Base-by-base conservation (phyloP, 768 basidiomycete species). In the Boletus barrowsii region DNA sequence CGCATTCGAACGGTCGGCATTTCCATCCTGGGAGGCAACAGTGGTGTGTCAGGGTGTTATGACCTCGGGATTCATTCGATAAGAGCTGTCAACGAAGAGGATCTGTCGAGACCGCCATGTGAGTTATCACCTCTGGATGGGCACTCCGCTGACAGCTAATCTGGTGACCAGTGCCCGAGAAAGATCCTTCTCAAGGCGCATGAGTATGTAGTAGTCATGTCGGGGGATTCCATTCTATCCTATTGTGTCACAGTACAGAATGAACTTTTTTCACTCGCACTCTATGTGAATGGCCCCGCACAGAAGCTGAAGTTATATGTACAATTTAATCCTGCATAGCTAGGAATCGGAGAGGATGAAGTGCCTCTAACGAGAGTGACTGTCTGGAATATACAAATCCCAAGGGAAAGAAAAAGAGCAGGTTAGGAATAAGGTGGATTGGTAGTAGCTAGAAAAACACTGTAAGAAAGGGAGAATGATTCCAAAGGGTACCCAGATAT, bases 11-110 rank as follows among this genome's bases (percentile, higher is more conserved):
- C 89, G 6, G 77, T 98, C 17, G 94, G 94, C 1, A 87, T 98
- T 35, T 91, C 91, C 2, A 72, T 98, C 15, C 75, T 98, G 5
- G 95, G 93, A 13, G 90, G 91, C 3, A 91, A 90, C 51, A 84
- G 88, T 51, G 82, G 84, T 14, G 75, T 83, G 10, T 76, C 83
- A 40, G 93, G 93, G 3, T 73, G 75, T 26, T 96, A 88, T 62
- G 93, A 95, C 60, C 79, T 96, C 0, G 89, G 88, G 4, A 78
- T 95, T 42, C 88, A 92, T 60, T 84, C 82, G 2, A 88, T 96
- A 53, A 78, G 86, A 50, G 82, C 88, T n/a, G 86, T 91, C 26
- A 90, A 92, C 54, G 82, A 88, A 48, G 86, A 86, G 60, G 86
- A 88, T 62, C 71, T 76, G 52, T 65, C 70, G 5, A 67, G 57